Evolutionary conservation across 2,329 filamentous ascomycete genomes (phyloP), one percentile per base, ranked within the genome.

Genomic region (Bipolaris sorokiniana): DNA sequence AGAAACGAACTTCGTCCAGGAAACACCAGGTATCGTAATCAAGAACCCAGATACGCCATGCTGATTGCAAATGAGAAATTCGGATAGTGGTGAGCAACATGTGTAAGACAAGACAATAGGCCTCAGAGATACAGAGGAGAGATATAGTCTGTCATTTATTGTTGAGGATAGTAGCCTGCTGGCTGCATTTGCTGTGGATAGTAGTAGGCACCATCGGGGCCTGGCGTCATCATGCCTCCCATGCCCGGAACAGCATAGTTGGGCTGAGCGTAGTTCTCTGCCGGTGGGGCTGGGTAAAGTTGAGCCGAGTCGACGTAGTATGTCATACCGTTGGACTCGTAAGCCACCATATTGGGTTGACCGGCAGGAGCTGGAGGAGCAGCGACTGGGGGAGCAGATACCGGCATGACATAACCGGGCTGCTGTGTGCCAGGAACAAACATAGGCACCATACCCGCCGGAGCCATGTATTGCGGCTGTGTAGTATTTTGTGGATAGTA

Each of bases 311-410:
- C 90, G 69, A 92, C 93, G 74, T 97, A 99, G 76, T 96, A 98
- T 0, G 97, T 92, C 85, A 96, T 98, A 60, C 95, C 95, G 66
- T 97, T 96, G 62, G 89, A 88, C 79, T 98, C 94, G 75, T 97
- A 93, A 0, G 92, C 91, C 18, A 89, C 84, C 55, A 85, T 85
- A 16, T 81, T 82, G 3, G 79, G 77, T 63, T 84, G 86, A 7
- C 62, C 68, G 26, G 65, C 57, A 47, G 71, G 56, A 22, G 69
- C 48, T 26, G 66, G 70, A 42, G 76, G 69, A 44, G 76, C 71
- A 59, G 75, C 68, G 11, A 72, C 71, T n/a, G 69, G 56, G 47
- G 70, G 71, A 31, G 69, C 67, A 47, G 73, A 61, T 58, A 78
- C 61, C 45, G 63, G 79, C 69, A 76, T 79, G 76, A 68, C 73